Evolutionary conservation across 2,329 filamentous ascomycete species (phyloP).

Genomic region (Coniochaeta hoffmannii): DNA sequence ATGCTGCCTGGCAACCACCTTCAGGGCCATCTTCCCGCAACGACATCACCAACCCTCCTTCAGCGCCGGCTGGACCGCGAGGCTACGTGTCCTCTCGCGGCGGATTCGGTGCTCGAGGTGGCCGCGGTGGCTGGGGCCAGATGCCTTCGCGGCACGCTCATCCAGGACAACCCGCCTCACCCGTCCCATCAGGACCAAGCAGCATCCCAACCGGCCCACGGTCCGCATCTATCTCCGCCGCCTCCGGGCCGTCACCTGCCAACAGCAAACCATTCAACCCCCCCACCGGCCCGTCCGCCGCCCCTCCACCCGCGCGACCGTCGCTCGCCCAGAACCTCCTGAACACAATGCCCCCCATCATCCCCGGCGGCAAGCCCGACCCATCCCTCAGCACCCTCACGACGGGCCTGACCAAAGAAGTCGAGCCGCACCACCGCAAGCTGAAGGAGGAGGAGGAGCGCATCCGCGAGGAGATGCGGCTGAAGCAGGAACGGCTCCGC

Average conservation of each 20-base stretch:
- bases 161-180: slow-evolving; percentile 11
- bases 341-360: slow-evolving; percentile 39
- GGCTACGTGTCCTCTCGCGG: slow-evolving; percentile 41
- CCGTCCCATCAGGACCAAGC: slow-evolving; percentile 28
- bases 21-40: slow-evolving; percentile 22
- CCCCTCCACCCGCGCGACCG: slow-evolving; percentile 27
- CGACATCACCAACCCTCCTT: slow-evolving; percentile 36
- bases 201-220: slow-evolving; percentile 43
- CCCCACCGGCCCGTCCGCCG: slow-evolving; percentile 43
- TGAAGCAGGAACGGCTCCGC: slow-evolving; percentile 46
- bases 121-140: slow-evolving; percentile 35
- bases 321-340: slow-evolving; percentile 46
- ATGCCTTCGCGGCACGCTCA: slow-evolving; percentile 19
- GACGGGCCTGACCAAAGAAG: slow-evolving; percentile 43
- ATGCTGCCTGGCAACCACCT: slow-evolving; percentile 14
- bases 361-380: slow-evolving; percentile 49
- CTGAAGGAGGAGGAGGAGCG: slow-evolving; percentile 52
- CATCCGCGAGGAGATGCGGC: slow-evolving; percentile 42
- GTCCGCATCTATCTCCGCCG: slow-evolving; percentile 24
- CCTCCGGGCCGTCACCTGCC: slow-evolving; percentile 20
- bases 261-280: slow-evolving; percentile 44
- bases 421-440: slow-evolving; percentile 46
- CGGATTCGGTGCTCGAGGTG: slow-evolving; percentile 35
- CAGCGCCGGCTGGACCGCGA: slow-evolving; percentile 46
- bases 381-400: slow-evolving; percentile 33